Evolutionary conservation across 805 yeast genomes (phyloP), one percentile per base, ranked within the genome.

Genomic region (Wickerhamiella parazyma): DNA sequence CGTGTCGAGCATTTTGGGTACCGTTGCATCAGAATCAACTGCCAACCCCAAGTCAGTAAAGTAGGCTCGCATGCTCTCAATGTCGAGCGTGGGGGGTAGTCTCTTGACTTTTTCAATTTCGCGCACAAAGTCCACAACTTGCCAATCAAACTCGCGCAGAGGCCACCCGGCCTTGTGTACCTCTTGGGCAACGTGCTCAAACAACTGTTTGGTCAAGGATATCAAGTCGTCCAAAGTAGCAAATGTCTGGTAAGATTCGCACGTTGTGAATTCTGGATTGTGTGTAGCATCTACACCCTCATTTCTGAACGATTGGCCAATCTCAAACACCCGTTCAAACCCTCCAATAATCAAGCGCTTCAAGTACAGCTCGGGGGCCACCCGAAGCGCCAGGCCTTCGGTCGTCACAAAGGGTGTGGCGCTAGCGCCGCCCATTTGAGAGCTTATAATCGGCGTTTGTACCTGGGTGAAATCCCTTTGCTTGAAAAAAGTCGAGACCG

Each of bases 341-440:
- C 98, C 98, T 6, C 83, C 71, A 26, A 89, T 76, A 2, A 86
- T 72, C 41, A 91, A 62, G 50, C 81, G 72, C 56, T 91, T 91
- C 44, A 91, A 69, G 95, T 95, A 91, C 31, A 91, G 63, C 55
- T 89, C 98, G 0, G 98, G 98, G 0, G 98, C 96, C 2, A 91
- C 89, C 35, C 98, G 65, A 36, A 91, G 60, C 44, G 73, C 78
- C 7, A 85, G 60, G 3, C 45, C 48, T 54, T 45, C 68, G 42
- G 59, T 56, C 0, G 96, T 85, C 1, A 55, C 55, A 52, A 91
- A 91, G 0, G 97, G 95, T n/a, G 72, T 71, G 0, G 98, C 97
- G 53, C 78, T 76, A 4, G 99, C 98, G 2, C 98, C 98, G 14
- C 85, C 82, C 0, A 86, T 74, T 26, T 67, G 64, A 6, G 65